phyloP scores from a whole-genome alignment of 108 stramenopile genomes.

The Stephanodiscus triporus region DNA sequence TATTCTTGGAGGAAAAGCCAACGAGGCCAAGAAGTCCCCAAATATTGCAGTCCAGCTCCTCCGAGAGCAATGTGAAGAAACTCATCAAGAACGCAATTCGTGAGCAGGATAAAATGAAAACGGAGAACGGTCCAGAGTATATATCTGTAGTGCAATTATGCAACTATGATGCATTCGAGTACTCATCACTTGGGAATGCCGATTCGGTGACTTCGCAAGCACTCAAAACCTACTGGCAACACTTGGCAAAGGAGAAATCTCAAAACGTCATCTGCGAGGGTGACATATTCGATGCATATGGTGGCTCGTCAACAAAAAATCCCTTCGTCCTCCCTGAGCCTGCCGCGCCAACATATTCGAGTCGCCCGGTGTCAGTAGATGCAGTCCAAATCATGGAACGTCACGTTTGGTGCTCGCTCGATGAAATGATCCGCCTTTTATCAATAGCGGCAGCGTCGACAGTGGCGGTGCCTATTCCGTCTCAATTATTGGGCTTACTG shows the following conservation, averaged over 20 bases:
- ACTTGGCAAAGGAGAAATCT: not conserved
- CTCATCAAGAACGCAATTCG: slow-evolving; percentile 6
- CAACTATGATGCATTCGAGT: slow-evolving; percentile 36
- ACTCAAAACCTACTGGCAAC: slow-evolving; percentile 27
- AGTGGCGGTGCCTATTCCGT: slow-evolving; percentile 35
- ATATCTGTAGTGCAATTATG: slow-evolving; percentile 17
- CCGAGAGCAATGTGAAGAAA: slow-evolving; percentile 18
- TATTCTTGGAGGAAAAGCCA: slow-evolving; percentile 36
- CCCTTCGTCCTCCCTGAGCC: slow-evolving; percentile 16
- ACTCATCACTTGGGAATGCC: slow-evolving; percentile 11
- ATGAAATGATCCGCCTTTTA: slow-evolving; percentile 40
- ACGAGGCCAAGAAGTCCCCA: slow-evolving; percentile 18
- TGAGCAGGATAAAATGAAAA: slow-evolving; percentile 9
- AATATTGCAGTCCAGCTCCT: slow-evolving; percentile 1
- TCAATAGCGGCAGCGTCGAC: slow-evolving; percentile 15
- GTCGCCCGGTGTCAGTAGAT: slow-evolving; percentile 7
- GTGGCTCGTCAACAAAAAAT: not conserved
- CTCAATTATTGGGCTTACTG: slow-evolving; percentile 43
- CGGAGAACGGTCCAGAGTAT: slow-evolving; percentile 13
- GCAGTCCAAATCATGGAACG: slow-evolving; percentile 35
- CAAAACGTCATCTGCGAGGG: slow-evolving; percentile 13
- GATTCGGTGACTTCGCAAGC: slow-evolving; percentile 24
- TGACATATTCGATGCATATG: slow-evolving; percentile 14
- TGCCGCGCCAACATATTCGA: slow-evolving; percentile 1
- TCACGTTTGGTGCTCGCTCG: slow-evolving; percentile 37